Base-by-base conservation (phyloP, 2,329 filamentous ascomycete species). In the Fonsecaea pugnacius region DNA sequence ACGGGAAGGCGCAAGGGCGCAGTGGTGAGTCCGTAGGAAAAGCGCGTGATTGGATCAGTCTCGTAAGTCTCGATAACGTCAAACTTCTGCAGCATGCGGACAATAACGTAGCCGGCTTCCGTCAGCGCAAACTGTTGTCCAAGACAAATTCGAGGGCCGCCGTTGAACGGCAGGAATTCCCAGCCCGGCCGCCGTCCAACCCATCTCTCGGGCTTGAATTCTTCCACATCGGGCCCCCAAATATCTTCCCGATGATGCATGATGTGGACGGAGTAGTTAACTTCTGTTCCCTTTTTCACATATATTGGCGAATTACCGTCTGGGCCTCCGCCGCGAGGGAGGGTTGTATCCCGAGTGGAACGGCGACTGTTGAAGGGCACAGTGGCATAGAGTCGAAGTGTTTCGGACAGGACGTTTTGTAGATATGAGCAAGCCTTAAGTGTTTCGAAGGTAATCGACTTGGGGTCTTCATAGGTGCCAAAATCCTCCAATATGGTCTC, bases 91-190 rank as follows among this genome's bases (percentile, higher is more conserved):
- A 93, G 85, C 69, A 94, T 72, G 51, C 91, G 81, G 32, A 88
- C 87, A 65, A 92, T 82, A 9, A 89, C 87, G 73, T 93, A 93
- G 0, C 74, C 73, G 4, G 75, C 72, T 80, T 93, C 89, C 0
- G 89, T 91, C 53, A 93, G 77, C 14, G 91, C 91, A 74, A 92
- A 94, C 75, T 94, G 89, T 81, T 94, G 70, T 10, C 69, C 70
- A 16, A 71, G 52, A 52, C 70, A 71, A 21, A 69, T 71, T 8
- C 70, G 66, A 27, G 69, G 68, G n/a, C 70, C 70, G n/a, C 70
- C 70, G 35, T 69, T 71, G 63, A 72, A 70, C 3, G 70, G 70
- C 12, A 71, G 35, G 56, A 66, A 72, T 36, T 89, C 1, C 90
- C 64, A 92, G 86, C 76, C 90, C 91, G 72, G 91, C 89, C 35